A percentile compares a stretch with the other conserved stretches of the same genome.
Evolutionary conservation across 23 red algal genomes (phyloP).

Genomic region (Gracilaria domingensis): DNA sequence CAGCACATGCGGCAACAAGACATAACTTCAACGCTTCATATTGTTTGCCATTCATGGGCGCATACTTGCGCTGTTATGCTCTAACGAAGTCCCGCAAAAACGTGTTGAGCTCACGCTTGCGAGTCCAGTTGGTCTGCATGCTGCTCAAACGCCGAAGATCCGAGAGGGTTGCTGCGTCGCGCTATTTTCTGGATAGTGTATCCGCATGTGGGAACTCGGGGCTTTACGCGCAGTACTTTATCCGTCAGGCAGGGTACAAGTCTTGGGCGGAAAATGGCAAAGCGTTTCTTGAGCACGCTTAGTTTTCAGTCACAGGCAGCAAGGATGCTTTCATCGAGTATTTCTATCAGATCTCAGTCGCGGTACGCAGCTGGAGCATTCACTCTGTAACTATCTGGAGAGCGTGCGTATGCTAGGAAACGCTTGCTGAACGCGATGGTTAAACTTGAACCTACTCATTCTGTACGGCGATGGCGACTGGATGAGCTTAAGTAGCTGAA

Average conservation of each 20-base stretch:
- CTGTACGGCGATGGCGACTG: constrained; percentile 82
- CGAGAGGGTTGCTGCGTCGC: constrained; percentile 6
- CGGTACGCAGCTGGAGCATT: constrained; percentile 66
- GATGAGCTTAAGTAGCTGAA: constrained; percentile 65
- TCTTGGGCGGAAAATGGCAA: constrained; percentile 37
- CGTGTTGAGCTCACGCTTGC: constrained; percentile 64
- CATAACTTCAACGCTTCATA: constrained; percentile 38
- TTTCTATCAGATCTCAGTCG: constrained; percentile 82
- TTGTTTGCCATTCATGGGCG: constrained; percentile 84
- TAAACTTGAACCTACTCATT: constrained; percentile 40
- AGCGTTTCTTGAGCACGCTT: constrained; percentile 41
- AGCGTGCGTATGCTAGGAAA: constrained; percentile 75
- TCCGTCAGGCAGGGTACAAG: constrained; percentile 29
- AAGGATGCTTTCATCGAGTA: constrained; percentile 71
- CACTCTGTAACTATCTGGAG: constrained; percentile 67
- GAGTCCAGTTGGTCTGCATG: constrained; percentile 78
- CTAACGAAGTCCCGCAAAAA: constrained; percentile 34
- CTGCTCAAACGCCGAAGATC: constrained; percentile 50
- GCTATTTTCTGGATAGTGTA: constrained; percentile 51
- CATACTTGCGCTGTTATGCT: constrained; percentile 69
- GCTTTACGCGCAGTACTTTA: constrained; percentile 58
- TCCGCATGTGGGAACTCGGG: constrained; percentile 56
- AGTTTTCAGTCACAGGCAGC: constrained; percentile 6
- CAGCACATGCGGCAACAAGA: constrained; percentile 18
- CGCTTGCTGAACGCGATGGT: constrained; percentile 57